A percentile compares a stretch with the other conserved stretches of the same genome.
Evolutionary conservation across 805 yeast genomes (phyloP).

Genomic region (Monosporozyma yasuniensis): DNA sequence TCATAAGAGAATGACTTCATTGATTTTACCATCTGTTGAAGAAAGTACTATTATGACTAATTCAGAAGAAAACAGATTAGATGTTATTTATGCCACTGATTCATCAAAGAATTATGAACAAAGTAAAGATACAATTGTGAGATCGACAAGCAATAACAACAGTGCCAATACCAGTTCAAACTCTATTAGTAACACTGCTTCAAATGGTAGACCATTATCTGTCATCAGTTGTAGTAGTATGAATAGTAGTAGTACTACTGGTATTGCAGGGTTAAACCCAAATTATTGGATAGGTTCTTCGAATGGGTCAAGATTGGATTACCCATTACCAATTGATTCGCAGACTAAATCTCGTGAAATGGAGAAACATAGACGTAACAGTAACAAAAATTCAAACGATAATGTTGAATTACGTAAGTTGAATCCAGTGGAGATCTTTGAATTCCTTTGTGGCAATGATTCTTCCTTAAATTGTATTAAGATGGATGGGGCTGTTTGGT

Average conservation of each 20-base stretch:
- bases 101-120: constrained; percentile 21
- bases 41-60: constrained; percentile 9
- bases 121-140: constrained; percentile 6
- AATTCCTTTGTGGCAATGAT: constrained; percentile 6
- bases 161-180: neutral
- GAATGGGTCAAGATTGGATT: constrained; percentile 7
- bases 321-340: constrained; percentile 21
- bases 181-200: neutral
- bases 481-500: constrained; percentile 26
- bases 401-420: constrained; percentile 12
- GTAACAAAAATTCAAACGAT: constrained; percentile 1
- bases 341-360: constrained; percentile 14
- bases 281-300: constrained; percentile 8
- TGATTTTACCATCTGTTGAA: constrained; percentile 14
- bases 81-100: constrained; percentile 23
- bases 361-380: constrained; percentile 9
- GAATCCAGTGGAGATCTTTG: constrained; percentile 17
- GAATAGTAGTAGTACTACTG: neutral
- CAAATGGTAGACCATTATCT: neutral
- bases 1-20: constrained; percentile 9
- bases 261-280: constrained; percentile 5
- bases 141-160: neutral
- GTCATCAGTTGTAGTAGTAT: neutral
- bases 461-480: constrained; percentile 9
- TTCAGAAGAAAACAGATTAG: constrained; percentile 12